phyloP scores from a whole-genome alignment of 1,284 basidiomycete species.

The Porogramme epimiltina region DNA sequence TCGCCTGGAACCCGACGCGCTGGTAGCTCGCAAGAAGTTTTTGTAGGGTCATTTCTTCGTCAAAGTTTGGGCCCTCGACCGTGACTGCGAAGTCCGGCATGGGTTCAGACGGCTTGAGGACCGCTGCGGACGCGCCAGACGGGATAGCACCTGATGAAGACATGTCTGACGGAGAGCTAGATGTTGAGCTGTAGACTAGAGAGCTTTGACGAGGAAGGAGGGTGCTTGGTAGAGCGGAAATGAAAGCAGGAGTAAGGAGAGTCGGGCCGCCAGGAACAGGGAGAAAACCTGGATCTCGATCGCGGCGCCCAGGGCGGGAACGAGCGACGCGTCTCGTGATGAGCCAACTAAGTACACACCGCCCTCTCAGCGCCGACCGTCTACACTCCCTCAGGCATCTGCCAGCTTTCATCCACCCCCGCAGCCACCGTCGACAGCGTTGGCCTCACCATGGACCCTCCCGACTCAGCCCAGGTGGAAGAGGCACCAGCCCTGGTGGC shows the following conservation, averaged over 20 bases:
- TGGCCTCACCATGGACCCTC: constrained; percentile 26
- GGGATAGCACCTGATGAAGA: constrained; percentile 43
- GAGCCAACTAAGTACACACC: constrained; percentile 14
- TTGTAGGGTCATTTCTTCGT: constrained; percentile 67
- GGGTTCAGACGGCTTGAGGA: constrained; percentile 79
- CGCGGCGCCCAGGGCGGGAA: constrained; percentile 12
- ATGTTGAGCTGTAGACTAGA: background rate
- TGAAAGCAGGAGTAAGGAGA: background rate
- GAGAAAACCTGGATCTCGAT: constrained; percentile 10
- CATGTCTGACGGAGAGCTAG: constrained; percentile 12
- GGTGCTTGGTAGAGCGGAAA: background rate
- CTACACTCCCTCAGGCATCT: constrained; percentile 5
- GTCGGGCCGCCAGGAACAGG: background rate
- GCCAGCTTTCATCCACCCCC: constrained; percentile 7
- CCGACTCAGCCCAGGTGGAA: constrained; percentile 26
- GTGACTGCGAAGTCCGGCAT: constrained; percentile 73
- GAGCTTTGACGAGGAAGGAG: background rate
- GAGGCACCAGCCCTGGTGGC: background rate
- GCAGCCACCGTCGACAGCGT: constrained; percentile 1
- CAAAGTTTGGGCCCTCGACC: constrained; percentile 89
- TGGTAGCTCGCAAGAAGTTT: constrained; percentile 81
- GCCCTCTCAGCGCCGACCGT: constrained; percentile 15
- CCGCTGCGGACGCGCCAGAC: constrained; percentile 63
- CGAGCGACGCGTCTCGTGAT: constrained; percentile 27
- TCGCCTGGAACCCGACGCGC: constrained; percentile 95